A percentile compares a stretch with the other conserved stretches of the same genome.
Evolutionary conservation across 2,329 filamentous ascomycete genomes (phyloP).

Genomic region (Alternaria ethzedia): DNA sequence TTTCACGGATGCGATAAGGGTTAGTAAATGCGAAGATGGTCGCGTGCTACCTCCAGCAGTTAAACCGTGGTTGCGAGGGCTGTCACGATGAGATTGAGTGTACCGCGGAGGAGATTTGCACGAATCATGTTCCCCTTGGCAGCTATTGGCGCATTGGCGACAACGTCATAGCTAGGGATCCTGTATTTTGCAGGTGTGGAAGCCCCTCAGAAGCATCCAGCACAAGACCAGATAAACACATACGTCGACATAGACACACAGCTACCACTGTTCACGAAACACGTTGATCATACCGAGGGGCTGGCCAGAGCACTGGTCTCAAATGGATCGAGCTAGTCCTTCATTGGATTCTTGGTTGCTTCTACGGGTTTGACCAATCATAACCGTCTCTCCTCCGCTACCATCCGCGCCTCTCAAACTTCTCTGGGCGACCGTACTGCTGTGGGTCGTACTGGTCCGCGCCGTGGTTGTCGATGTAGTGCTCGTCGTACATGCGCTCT

Average conservation of each 20-base stretch:
- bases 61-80: conserved; percentile 1
- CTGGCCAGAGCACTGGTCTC: background rate
- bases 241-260: background rate
- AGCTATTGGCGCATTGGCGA: conserved; percentile 4
- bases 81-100: background rate
- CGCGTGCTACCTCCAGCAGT: background rate
- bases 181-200: background rate
- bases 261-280: background rate
- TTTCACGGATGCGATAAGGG: background rate
- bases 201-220: background rate
- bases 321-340: background rate
- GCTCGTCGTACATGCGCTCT: conserved; percentile 57
- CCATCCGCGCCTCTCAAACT: conserved; percentile 39
- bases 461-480: conserved; percentile 51
- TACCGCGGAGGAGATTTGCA: background rate
- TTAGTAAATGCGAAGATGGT: background rate
- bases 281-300: background rate
- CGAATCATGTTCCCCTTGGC: conserved; percentile 20
- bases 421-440: conserved; percentile 46
- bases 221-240: background rate
- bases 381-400: conserved; percentile 12
- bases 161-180: conserved; percentile 10
- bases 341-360: background rate
- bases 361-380: conserved; percentile 1
- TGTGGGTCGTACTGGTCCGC: conserved; percentile 57